Evolutionary conservation across 2,329 filamentous ascomycete genomes (phyloP).

Genomic region (Scytalidium lignicola): DNA sequence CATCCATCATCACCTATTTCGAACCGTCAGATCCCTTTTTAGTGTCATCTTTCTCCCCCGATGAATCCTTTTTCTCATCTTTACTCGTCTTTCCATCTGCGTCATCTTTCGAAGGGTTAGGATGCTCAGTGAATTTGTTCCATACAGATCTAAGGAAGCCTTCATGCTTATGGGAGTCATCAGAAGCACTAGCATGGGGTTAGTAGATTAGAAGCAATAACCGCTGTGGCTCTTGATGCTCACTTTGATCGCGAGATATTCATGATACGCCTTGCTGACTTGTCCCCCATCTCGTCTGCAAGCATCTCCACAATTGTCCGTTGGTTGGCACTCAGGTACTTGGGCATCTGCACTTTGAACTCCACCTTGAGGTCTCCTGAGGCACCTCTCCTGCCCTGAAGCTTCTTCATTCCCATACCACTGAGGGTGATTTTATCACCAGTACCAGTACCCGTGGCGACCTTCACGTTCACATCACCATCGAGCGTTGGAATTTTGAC

Average conservation of each 20-base stretch:
- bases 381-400: slow-evolving; percentile 60
- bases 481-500: slow-evolving; percentile 86
- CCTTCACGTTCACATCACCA: slow-evolving; percentile 83
- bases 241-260: slow-evolving; percentile 59
- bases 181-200: slow-evolving; percentile 2
- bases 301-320: slow-evolving; percentile 91
- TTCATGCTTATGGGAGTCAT: slow-evolving; percentile 66
- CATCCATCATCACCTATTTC: not conserved
- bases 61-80: not conserved
- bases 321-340: slow-evolving; percentile 87
- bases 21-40: slow-evolving; percentile 14
- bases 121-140: slow-evolving; percentile 82
- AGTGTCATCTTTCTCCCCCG: slow-evolving; percentile 13
- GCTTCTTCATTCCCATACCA: slow-evolving; percentile 90
- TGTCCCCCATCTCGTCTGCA: slow-evolving; percentile 92
- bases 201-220: slow-evolving; percentile 6
- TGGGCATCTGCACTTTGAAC: slow-evolving; percentile 93
- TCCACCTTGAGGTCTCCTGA: slow-evolving; percentile 86
- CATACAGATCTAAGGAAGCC: slow-evolving; percentile 90
- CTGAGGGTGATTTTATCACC: slow-evolving; percentile 85
- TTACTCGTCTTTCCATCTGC: slow-evolving; percentile 4
- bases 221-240: slow-evolving; percentile 26
- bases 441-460: slow-evolving; percentile 85
- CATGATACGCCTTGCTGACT: slow-evolving; percentile 88
- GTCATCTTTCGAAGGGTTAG: slow-evolving; percentile 1